Conservation (phyloP, 2,329 filamentous ascomycete genomes). For the Thyridium curvatum region DNA sequence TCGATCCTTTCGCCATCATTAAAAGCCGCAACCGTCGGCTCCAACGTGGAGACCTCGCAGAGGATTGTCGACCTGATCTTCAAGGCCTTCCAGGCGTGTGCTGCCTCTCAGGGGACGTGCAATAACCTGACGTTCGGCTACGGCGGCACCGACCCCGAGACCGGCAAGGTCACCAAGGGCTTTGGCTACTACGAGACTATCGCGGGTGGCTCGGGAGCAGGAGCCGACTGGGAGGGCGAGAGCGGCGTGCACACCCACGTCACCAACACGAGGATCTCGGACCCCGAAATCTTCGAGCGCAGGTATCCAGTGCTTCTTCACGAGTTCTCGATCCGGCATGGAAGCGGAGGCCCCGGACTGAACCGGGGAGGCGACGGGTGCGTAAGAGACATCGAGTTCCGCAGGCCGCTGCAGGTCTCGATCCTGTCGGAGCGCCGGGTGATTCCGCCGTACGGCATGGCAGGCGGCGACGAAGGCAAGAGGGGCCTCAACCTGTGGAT, state of each 20-base stretch:
- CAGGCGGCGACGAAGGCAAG: conserved; percentile 18
- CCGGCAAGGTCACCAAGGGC: conserved; percentile 12
- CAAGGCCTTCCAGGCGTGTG: conserved; percentile 65
- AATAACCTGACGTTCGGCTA: background rate
- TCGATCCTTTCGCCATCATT: conserved; percentile 66
- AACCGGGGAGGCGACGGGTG: conserved; percentile 26
- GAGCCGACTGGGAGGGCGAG: conserved; percentile 19
- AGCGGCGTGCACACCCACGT: conserved; percentile 20
- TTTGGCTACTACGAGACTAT: conserved; percentile 24
- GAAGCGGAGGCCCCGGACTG: conserved; percentile 20
- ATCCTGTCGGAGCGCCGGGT: conserved; percentile 28
- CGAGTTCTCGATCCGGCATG: conserved; percentile 18
- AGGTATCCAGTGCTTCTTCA: conserved; percentile 25
- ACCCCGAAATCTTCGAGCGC: conserved; percentile 26
- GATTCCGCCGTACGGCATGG: conserved; percentile 25
- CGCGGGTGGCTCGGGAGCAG: conserved; percentile 25
- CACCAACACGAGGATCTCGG: conserved; percentile 24
- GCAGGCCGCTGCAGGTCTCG: conserved; percentile 21
- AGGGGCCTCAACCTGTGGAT: conserved; percentile 11
- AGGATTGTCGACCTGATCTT: conserved; percentile 73
- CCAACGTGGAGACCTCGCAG: conserved; percentile 70
- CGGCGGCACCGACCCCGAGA: background rate
- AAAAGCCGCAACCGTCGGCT: conserved; percentile 68
- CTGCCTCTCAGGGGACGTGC: background rate
- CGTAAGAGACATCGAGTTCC: conserved; percentile 26